Evolutionary conservation across 2,329 filamentous ascomycete genomes (phyloP).

Genomic region (Pseudocercospora macadamiae): DNA sequence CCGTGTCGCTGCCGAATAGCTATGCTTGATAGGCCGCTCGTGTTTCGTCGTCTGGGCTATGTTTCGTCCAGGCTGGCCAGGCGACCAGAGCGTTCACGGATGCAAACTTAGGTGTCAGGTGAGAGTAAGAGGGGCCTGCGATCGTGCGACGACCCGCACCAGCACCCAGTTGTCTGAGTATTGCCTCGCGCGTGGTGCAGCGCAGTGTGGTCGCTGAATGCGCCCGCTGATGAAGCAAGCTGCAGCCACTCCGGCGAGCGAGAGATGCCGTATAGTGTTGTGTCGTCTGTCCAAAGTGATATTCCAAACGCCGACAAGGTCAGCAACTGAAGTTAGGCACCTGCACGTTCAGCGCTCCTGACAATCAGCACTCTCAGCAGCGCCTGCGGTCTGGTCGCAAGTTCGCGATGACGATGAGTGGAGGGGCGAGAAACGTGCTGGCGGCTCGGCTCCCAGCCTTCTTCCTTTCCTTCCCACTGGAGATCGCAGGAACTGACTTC

Average conservation of each 20-base stretch:
- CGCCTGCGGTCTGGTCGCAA: no score
- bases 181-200: no score
- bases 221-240: no score
- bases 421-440: neutral
- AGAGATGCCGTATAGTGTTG: no score
- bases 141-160: neutral
- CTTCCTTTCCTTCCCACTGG: neutral
- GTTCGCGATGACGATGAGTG: neutral
- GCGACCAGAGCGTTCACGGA: no score
- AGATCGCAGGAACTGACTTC: neutral
- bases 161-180: no score
- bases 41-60: neutral
- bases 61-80: neutral
- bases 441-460: neutral
- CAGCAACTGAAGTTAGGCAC: no score
- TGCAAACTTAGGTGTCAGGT: no score
- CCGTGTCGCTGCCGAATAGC: neutral
- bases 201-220: neutral
- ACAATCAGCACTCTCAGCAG: neutral
- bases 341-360: no score
- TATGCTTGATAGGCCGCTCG: neutral
- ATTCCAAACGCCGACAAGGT: no score
- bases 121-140: no score
- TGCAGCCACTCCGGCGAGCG: neutral
- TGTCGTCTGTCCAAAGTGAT: no score